Evolutionary conservation across 2,329 filamentous ascomycete species (phyloP), one percentile per base, ranked within the genome.

Genomic region (Aureobasidium sp.): DNA sequence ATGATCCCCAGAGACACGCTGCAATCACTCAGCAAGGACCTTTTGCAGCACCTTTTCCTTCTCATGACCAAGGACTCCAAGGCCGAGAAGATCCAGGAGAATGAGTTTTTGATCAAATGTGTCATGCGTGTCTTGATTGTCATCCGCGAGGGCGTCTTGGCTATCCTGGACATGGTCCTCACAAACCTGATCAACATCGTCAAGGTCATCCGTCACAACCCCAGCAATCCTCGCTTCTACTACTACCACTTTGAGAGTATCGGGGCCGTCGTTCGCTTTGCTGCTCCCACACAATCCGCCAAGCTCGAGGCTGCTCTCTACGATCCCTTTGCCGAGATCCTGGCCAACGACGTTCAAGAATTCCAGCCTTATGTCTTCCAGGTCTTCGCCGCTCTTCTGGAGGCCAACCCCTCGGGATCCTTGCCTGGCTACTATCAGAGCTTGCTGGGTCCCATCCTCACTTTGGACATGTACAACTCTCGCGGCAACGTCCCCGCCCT

Each of bases 301-400:
- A 83, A 86, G 61, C 79, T 97, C 47, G 89, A 96, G 65, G 78
- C 84, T 56, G 83, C 83, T 54, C 77, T 98, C 2, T 96, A 93
- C 75, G 77, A 82, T 51, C 87, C 90, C 1, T 93, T 97, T 66
- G 84, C 88, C 55, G 77, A 79, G 53, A 85, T 96, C 47, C 77
- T 98, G 27, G 79, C 82, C 17, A 85, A 88, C 59, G 88, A 93
- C 63, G 85, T 97, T 22, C 84, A 90, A 60, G 93, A 98, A 71
- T 98, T 98, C 66, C 85, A 89, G 65, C 93, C 91, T 4, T 98
- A 97, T 62, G 84, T 97, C 51, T 95, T 98, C 77, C 93, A 98
- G 68, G 80, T 98, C 30, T 87, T 97, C 58, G 88, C 91, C 2
- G 88, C 91, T 49, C 79, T 98, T 12, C 79, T 98, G 3, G 91